phyloP scores from a whole-genome alignment of 352 stramenopile genomes.

The Pythium sukuiense region DNA sequence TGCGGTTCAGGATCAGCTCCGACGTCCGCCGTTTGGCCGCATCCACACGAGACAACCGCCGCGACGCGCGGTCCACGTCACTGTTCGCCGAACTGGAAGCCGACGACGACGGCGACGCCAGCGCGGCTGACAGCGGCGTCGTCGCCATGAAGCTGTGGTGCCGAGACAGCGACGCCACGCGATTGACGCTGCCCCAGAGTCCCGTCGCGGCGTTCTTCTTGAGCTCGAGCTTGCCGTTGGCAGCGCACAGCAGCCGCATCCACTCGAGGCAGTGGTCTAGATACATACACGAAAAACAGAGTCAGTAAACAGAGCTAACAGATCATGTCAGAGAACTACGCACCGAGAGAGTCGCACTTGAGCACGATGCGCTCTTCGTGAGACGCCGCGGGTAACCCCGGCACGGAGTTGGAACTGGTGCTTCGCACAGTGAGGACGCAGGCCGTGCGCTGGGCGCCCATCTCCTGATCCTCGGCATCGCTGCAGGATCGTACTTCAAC shows the following conservation, averaged over 20 bases:
- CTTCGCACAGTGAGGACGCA: constrained; percentile 51
- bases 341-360: constrained; percentile 83
- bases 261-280: constrained; percentile 85
- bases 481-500: constrained; percentile 77
- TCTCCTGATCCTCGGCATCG: constrained; percentile 68
- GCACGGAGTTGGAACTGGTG: not conserved
- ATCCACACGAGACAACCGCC: constrained; percentile 72
- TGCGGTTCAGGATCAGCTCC: constrained; percentile 84
- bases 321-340: constrained; percentile 1
- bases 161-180: constrained; percentile 77
- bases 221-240: constrained; percentile 85
- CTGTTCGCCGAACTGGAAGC: constrained; percentile 4
- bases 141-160: constrained; percentile 85
- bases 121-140: constrained; percentile 39
- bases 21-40: constrained; percentile 82
- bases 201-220: constrained; percentile 88
- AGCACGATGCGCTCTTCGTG: constrained; percentile 63
- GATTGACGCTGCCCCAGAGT: constrained; percentile 84
- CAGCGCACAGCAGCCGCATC: constrained; percentile 85
- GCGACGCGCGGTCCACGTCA: constrained; percentile 28
- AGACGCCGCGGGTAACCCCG: not conserved
- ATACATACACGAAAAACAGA: not conserved
- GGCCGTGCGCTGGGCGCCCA: constrained; percentile 46
- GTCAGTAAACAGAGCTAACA: constrained; percentile 4
- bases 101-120: constrained; percentile 8